Conservation (phyloP, 2,329 filamentous ascomycete species). For the Trichoderma sp. region DNA sequence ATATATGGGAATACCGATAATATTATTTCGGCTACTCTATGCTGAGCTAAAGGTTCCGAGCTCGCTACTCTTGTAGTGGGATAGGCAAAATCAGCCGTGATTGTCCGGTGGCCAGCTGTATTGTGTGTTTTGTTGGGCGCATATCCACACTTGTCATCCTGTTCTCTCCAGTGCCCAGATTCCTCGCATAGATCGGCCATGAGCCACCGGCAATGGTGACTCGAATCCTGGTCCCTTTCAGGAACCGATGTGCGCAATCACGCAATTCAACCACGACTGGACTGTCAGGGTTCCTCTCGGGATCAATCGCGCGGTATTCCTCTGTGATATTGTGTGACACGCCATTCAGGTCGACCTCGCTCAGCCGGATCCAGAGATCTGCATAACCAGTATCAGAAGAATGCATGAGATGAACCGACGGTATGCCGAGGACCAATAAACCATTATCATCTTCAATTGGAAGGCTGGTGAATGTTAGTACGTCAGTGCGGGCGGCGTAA, state of each 20-base stretch:
- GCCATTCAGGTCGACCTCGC: neutral
- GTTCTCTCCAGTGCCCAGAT: neutral
- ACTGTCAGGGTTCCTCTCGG: neutral
- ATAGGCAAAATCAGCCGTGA: neutral
- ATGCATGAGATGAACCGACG: neutral
- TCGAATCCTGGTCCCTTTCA: neutral
- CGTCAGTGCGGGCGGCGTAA: neutral
- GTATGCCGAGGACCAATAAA: neutral
- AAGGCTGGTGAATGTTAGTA: neutral
- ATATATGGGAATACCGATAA: neutral
- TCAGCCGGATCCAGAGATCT: neutral
- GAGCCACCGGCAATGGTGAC: neutral
- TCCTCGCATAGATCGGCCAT: neutral
- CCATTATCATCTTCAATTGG: neutral
- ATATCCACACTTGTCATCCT: neutral
- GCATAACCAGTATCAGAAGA: neutral
- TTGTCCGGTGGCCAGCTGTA: neutral
- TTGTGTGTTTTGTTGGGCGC: neutral
- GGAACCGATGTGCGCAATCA: neutral
- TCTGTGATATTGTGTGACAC: neutral
- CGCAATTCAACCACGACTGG: neutral
- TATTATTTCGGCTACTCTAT: neutral
- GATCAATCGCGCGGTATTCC: neutral
- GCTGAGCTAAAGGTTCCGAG: neutral
- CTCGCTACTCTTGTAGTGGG: neutral